Evolutionary conservation across 108 stramenopile species (phyloP).

Genomic region (Pseudonitzschia multistriata): DNA sequence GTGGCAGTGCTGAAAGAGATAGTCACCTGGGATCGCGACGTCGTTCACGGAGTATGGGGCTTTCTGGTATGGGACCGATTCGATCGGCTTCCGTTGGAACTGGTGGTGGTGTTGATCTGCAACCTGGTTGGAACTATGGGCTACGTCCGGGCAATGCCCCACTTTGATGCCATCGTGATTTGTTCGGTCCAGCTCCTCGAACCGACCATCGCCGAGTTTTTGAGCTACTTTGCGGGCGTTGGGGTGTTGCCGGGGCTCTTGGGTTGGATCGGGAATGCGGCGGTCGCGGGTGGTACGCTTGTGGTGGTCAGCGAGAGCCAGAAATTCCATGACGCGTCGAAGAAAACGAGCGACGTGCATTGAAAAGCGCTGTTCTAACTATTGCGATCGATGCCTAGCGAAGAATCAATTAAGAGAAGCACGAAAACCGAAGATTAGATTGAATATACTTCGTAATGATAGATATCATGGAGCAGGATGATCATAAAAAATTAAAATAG

Average conservation of each 20-base stretch:
- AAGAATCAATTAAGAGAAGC: too few relatives aligned
- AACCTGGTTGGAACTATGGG: conserved; percentile 64
- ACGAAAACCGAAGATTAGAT: too few relatives aligned
- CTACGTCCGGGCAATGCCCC: conserved; percentile 61
- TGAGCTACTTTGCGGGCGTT: conserved; percentile 27
- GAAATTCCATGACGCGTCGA: not conserved
- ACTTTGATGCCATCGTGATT: conserved; percentile 62
- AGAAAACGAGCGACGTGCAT: too few relatives aligned
- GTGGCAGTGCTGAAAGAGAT: conserved; percentile 11
- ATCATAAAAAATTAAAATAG: too few relatives aligned
- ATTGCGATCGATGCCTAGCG: too few relatives aligned
- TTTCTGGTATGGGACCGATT: conserved; percentile 29
- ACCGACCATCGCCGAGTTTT: conserved; percentile 40
- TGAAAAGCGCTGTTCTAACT: too few relatives aligned
- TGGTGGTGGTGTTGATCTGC: conserved; percentile 49
- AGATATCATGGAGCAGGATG: too few relatives aligned
- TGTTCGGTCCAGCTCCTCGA: conserved; percentile 41
- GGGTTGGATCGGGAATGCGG: conserved; percentile 46
- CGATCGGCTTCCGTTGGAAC: conserved; percentile 51
- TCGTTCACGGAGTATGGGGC: conserved; percentile 50
- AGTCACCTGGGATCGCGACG: conserved; percentile 33
- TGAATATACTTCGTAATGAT: too few relatives aligned
- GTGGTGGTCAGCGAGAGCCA: conserved; percentile 34
- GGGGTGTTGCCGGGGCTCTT: conserved; percentile 38
- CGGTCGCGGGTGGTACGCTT: conserved; percentile 43